Percentiles rank a stretch among this genome's conserved stretches.
These are phyloP conservation scores for Stereum hirsutum DNA, from an alignment of 1,284 basidiomycete genomes.

Conservation along the genomic window DNA sequence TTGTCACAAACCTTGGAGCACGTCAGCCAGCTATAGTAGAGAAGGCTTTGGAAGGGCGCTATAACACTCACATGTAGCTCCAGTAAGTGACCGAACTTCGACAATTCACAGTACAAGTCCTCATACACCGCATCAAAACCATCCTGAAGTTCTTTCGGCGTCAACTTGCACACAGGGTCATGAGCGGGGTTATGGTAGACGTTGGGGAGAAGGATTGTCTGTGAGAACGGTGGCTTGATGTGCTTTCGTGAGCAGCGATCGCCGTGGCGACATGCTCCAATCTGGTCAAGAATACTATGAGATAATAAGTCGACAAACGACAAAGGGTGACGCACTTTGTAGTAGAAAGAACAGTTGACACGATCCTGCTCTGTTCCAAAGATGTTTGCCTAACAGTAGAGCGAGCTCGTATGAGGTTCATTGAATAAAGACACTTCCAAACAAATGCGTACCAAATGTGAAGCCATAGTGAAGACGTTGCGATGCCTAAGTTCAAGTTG, in stretches of 20 bases:
- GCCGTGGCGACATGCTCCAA: constrained; percentile 94
- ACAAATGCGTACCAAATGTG: constrained; percentile 53
- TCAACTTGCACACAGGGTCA: constrained; percentile 81
- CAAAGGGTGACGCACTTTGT: constrained; percentile 52
- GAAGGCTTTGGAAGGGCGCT: background rate
- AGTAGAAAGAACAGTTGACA: constrained; percentile 93
- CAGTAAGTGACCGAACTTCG: constrained; percentile 91
- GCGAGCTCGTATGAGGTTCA: constrained; percentile 6
- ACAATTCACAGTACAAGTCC: constrained; percentile 87
- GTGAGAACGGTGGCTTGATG: constrained; percentile 94
- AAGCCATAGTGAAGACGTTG: constrained; percentile 38
- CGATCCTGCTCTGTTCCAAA: constrained; percentile 89
- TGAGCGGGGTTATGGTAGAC: constrained; percentile 98
- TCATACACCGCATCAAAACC: constrained; percentile 98
- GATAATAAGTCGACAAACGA: constrained; percentile 6
- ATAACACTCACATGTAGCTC: constrained; percentile 78
- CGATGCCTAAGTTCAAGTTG: too few relatives aligned
- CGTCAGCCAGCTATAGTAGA: constrained; percentile 1
- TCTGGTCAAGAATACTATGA: constrained; percentile 33
- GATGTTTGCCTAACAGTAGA: constrained; percentile 57
- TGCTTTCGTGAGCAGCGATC: constrained; percentile 96
- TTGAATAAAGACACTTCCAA: background rate
- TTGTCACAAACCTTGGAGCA: constrained; percentile 88
- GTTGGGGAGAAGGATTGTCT: constrained; percentile 96
- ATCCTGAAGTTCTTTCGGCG: constrained; percentile 83